phyloP scores from a whole-genome alignment of 306 rosid genomes.

The Argentina anserina region DNA sequence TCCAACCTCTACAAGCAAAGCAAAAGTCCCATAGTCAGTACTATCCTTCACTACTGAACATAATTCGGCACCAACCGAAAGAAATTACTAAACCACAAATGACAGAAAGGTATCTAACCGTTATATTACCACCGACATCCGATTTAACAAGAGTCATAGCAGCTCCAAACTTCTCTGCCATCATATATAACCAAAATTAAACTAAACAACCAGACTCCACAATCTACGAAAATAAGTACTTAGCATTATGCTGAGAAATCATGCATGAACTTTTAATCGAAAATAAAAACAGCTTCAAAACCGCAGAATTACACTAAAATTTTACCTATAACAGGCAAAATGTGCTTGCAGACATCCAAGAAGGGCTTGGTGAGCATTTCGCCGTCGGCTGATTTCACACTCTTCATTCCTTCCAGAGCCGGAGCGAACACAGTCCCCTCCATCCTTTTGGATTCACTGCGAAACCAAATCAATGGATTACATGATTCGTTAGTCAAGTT shows the following conservation, averaged over 20 bases:
- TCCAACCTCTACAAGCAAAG: slow-evolving; percentile 78
- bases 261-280: too few relatives aligned
- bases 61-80: neutral
- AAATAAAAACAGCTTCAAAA: too few relatives aligned
- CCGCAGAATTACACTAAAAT: too few relatives aligned
- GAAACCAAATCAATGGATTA: too few relatives aligned
- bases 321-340: slow-evolving; percentile 91
- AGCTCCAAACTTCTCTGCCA: slow-evolving; percentile 91
- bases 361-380: slow-evolving; percentile 75
- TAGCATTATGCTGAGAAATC: neutral
- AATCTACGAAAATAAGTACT: neutral
- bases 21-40: too few relatives aligned
- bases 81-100: neutral
- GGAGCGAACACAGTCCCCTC: too few relatives aligned
- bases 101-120: slow-evolving; percentile 64
- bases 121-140: slow-evolving; percentile 85
- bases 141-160: slow-evolving; percentile 82
- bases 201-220: neutral
- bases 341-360: slow-evolving; percentile 86
- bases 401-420: slow-evolving; percentile 79
- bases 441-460: too few relatives aligned
- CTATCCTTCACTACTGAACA: neutral
- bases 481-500: too few relatives aligned
- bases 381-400: slow-evolving; percentile 66
- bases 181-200: neutral